Percentiles rank a stretch among this genome's conserved stretches.
phyloP scores from a whole-genome alignment of 2,329 filamentous ascomycete species.

The Diaporthe sp. region DNA sequence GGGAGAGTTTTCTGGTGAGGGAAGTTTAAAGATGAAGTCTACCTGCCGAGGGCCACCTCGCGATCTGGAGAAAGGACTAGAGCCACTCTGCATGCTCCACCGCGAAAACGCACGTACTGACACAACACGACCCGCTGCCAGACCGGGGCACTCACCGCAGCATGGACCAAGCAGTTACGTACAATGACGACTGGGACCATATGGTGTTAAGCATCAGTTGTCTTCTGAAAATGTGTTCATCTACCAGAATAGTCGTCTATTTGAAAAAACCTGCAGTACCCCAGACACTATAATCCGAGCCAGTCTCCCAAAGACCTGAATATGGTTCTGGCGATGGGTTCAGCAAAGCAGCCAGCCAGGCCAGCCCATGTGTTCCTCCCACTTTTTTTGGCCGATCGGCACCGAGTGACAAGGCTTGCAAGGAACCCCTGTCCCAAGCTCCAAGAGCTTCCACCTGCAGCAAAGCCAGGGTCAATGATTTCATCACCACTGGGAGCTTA shows the following conservation, averaged over 20 bases:
- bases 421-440: conserved; percentile 14
- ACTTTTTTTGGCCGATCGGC: conserved; percentile 23
- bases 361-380: too few relatives aligned
- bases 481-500: conserved; percentile 35
- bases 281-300: not conserved
- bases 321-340: not conserved
- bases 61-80: conserved; percentile 1
- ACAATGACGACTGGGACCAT: too few relatives aligned
- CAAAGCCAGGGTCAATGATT: conserved; percentile 35
- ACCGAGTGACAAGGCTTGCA: not conserved
- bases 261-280: not conserved
- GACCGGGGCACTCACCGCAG: conserved; percentile 10
- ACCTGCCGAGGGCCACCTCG: not conserved
- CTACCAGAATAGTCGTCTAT: not conserved
- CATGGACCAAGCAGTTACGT: not conserved
- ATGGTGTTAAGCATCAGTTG: too few relatives aligned
- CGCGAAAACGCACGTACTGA: conserved; percentile 26
- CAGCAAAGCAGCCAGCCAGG: not conserved
- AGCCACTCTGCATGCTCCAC: conserved; percentile 30
- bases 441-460: not conserved
- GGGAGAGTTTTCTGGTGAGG: not conserved
- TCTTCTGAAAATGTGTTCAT: not conserved
- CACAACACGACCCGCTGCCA: conserved; percentile 29
- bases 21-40: not conserved
- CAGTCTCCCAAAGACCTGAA: too few relatives aligned